phyloP scores from a whole-genome alignment of 1,284 basidiomycete species.

The Sphagnurus paluster region DNA sequence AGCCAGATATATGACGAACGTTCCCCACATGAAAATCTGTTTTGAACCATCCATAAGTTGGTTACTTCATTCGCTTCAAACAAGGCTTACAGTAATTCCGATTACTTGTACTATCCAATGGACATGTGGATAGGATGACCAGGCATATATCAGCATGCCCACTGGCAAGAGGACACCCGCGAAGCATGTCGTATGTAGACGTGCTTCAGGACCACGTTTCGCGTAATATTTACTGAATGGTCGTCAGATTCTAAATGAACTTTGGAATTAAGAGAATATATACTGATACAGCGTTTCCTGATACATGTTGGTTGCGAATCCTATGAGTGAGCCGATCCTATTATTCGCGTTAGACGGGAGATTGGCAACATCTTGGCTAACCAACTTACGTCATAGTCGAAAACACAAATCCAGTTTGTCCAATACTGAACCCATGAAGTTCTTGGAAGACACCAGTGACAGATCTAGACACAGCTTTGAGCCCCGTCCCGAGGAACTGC shows the following conservation, averaged over 20 bases:
- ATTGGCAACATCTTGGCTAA: neutral
- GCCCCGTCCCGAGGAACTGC: neutral
- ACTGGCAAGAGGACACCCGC: constrained; percentile 64
- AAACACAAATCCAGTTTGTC: constrained; percentile 65
- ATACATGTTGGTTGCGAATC: constrained; percentile 55
- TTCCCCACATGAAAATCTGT: constrained; percentile 55
- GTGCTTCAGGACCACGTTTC: constrained; percentile 68
- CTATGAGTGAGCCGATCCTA: constrained; percentile 65
- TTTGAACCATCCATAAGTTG: constrained; percentile 11
- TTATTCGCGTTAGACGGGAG: neutral
- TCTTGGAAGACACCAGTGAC: constrained; percentile 59
- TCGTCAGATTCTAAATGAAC: neutral
- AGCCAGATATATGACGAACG: constrained; percentile 63
- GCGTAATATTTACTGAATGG: constrained; percentile 57
- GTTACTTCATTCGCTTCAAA: neutral
- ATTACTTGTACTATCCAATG: constrained; percentile 62
- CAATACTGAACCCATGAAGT: constrained; percentile 67
- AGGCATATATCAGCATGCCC: constrained; percentile 69
- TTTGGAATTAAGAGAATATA: constrained; percentile 20
- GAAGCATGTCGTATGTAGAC: constrained; percentile 66
- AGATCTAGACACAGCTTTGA: constrained; percentile 42
- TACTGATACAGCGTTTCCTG: constrained; percentile 71
- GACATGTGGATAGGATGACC: constrained; percentile 52
- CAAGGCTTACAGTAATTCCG: constrained; percentile 46
- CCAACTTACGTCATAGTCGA: constrained; percentile 57